Percentiles rank a stretch among this genome's conserved stretches.
phyloP scores from a whole-genome alignment of 345 rosid species.

The Abelmoschus esculentus region DNA sequence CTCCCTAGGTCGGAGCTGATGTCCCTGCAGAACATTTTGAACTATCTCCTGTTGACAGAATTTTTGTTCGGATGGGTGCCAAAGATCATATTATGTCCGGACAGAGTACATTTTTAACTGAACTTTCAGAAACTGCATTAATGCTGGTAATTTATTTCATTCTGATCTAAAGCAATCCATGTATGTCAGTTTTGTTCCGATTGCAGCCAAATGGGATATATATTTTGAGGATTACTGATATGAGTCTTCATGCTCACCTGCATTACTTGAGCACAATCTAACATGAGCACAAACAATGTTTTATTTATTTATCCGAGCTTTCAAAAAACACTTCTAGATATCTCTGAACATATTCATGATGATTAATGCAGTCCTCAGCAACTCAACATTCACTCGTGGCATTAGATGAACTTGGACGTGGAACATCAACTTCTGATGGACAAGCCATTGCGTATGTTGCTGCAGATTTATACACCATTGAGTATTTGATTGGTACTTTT shows the following conservation, averaged over 20 bases:
- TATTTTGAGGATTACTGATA: neutral
- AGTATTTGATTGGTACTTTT: neutral
- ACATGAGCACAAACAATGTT: too few relatives aligned
- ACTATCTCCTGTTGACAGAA: constrained; percentile 75
- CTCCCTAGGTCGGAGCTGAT: constrained; percentile 76
- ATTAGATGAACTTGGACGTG: constrained; percentile 96
- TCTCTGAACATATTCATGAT: constrained; percentile 2
- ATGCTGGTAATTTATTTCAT: constrained; percentile 63
- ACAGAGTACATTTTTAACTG: constrained; percentile 92
- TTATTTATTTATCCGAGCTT: neutral
- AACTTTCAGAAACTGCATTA: constrained; percentile 91
- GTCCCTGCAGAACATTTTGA: constrained; percentile 87
- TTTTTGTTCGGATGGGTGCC: constrained; percentile 96
- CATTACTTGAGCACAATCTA: too few relatives aligned
- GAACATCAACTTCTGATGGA: constrained; percentile 96
- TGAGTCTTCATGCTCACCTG: neutral
- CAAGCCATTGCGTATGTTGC: constrained; percentile 92
- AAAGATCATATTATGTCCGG: constrained; percentile 93
- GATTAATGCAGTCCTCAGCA: constrained; percentile 60
- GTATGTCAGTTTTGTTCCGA: neutral
- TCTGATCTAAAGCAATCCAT: neutral
- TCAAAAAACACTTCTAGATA: neutral
- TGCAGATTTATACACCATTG: neutral
- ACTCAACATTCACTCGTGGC: constrained; percentile 76
- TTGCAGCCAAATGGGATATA: neutral